Evolutionary conservation across 257 asterid genomes (phyloP).

Genomic region (Ajuga chamaepitys): DNA sequence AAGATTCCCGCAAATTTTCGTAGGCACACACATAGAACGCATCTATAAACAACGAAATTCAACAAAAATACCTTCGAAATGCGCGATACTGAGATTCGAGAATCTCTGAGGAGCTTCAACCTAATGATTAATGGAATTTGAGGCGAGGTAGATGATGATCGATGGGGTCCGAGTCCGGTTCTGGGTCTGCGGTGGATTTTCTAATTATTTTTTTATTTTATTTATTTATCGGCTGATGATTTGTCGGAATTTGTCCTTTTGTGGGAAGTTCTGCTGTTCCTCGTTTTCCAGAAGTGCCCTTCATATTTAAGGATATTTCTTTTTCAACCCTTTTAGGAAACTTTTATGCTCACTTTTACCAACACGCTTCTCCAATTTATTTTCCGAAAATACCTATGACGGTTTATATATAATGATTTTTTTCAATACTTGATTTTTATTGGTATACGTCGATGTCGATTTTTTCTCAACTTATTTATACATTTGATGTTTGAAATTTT

Average conservation of each 20-base stretch:
- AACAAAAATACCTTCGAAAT: constrained; percentile 16
- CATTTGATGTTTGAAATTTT: too few species aligned
- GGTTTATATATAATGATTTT: too few species aligned
- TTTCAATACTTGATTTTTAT: too few species aligned
- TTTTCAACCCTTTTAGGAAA: not conserved
- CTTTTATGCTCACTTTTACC: not conserved
- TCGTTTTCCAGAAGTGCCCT: constrained; percentile 5
- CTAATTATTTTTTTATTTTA: not conserved
- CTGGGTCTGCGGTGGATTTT: constrained; percentile 25
- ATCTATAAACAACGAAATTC: not conserved
- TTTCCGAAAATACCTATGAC: too few species aligned
- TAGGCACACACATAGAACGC: not conserved
- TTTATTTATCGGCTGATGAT: not conserved
- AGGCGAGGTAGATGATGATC: constrained; percentile 19
- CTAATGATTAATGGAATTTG: constrained; percentile 16
- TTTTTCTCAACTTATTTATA: too few species aligned
- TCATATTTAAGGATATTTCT: constrained; percentile 3
- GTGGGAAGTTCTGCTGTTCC: not conserved
- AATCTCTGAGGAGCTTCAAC: constrained; percentile 14
- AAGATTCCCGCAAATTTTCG: not conserved
- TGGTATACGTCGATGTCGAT: too few species aligned
- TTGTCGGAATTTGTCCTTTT: not conserved
- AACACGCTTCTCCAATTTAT: not conserved
- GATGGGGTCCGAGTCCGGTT: constrained; percentile 16
- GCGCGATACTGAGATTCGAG: constrained; percentile 21